Evolutionary conservation across 2,329 filamentous ascomycete species (phyloP).

Genomic region (Pseudogymnoascus sp.): DNA sequence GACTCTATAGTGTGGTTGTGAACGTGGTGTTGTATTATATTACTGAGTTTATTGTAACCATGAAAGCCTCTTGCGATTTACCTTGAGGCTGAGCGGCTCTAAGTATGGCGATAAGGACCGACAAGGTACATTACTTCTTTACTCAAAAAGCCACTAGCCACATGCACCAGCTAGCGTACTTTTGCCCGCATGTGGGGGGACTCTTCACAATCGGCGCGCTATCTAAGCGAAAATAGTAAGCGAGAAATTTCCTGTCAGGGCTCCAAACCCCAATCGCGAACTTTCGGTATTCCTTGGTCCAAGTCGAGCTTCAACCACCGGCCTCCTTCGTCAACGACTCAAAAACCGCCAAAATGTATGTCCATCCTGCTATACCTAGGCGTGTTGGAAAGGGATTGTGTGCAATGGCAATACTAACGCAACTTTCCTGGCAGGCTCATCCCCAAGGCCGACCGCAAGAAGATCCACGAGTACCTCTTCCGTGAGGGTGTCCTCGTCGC

Average conservation of each 20-base stretch:
- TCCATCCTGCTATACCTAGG: constrained; percentile 8
- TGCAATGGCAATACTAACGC: constrained; percentile 8
- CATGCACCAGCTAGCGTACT: constrained; percentile 1
- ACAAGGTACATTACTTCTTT: constrained; percentile 5
- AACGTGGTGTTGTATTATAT: neutral
- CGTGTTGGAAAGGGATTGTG: neutral
- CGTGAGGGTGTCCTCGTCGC: constrained; percentile 87
- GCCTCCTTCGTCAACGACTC: constrained; percentile 10
- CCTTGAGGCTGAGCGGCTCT: neutral
- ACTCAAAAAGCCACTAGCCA: neutral
- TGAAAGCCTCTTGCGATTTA: constrained; percentile 2
- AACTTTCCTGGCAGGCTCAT: constrained; percentile 67
- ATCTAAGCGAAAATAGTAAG: constrained; percentile 9
- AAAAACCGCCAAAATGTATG: constrained; percentile 40
- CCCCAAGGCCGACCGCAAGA: constrained; percentile 99
- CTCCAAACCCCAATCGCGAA: constrained; percentile 13
- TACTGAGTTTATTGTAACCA: neutral
- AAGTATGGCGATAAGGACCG: constrained; percentile 9
- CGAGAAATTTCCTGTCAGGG: constrained; percentile 5
- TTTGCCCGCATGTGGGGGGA: neutral
- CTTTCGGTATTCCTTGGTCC: constrained; percentile 10
- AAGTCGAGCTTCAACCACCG: constrained; percentile 5
- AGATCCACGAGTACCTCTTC: constrained; percentile 99
- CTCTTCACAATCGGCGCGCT: neutral
- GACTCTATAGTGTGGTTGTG: neutral